Conservation (phyloP, 2,329 filamentous ascomycete species). For the Coniochaeta sp. region DNA sequence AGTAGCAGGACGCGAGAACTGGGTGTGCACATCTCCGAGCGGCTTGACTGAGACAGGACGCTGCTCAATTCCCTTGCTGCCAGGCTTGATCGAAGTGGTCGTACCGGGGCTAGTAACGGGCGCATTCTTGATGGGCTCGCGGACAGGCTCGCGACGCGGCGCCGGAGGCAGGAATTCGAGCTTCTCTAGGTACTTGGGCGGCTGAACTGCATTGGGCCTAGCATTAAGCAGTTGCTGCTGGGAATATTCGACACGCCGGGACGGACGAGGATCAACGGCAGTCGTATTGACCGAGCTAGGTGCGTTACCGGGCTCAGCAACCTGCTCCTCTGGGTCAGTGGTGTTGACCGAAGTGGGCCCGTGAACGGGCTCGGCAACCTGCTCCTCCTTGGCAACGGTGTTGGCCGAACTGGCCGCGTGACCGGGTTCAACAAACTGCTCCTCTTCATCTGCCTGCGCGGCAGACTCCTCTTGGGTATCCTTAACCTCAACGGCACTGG, state of each 20-base stretch:
- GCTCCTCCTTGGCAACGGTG: not conserved
- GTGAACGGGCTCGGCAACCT: no score
- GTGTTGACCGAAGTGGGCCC: not conserved
- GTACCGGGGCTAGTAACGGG: not conserved
- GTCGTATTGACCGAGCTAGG: not conserved
- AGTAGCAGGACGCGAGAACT: not conserved
- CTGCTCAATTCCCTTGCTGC: not conserved
- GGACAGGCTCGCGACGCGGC: not conserved
- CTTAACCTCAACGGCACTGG: not conserved
- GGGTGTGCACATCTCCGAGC: not conserved
- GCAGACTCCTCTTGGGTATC: not conserved
- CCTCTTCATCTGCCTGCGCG: not conserved
- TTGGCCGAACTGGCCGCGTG: no score
- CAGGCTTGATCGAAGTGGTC: not conserved
- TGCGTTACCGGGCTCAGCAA: not conserved
- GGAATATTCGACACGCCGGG: not conserved
- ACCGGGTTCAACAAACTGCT: not conserved
- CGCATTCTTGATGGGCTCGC: not conserved
- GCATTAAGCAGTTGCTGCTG: not conserved
- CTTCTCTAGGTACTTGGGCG: not conserved
- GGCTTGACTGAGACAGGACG: not conserved
- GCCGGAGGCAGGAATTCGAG: not conserved
- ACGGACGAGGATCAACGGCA: not conserved
- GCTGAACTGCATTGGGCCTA: not conserved
- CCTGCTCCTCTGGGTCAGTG: not conserved